phyloP scores from a whole-genome alignment of 2,329 filamentous ascomycete species.

The Talaromyces sp. region DNA sequence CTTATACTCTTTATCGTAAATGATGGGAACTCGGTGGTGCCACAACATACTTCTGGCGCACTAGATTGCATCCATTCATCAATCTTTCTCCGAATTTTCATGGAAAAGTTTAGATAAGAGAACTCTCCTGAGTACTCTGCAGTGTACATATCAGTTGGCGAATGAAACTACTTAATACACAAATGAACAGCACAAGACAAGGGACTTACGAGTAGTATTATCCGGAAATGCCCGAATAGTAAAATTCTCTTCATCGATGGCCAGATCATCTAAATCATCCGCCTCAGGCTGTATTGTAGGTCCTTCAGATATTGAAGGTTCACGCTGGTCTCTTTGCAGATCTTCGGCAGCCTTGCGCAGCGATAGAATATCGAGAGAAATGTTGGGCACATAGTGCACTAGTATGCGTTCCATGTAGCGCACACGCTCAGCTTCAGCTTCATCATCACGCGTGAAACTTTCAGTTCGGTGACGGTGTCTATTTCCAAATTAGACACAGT shows the following conservation, averaged over 20 bases:
- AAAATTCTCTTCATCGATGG: conserved; percentile 42
- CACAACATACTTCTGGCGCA: conserved; percentile 31
- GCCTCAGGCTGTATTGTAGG: conserved; percentile 31
- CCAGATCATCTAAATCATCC: conserved; percentile 40
- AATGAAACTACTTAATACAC: background rate
- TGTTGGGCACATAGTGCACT: conserved; percentile 47
- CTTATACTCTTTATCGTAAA: background rate
- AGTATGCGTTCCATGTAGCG: conserved; percentile 49
- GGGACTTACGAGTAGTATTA: conserved; percentile 38
- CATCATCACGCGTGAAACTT: conserved; percentile 33
- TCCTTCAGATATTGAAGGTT: conserved; percentile 30
- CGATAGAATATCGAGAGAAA: conserved; percentile 42
- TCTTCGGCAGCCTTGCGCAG: conserved; percentile 45
- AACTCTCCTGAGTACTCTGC: conserved; percentile 47
- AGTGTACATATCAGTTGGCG: background rate
- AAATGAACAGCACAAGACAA: background rate
- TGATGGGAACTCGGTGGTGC: background rate
- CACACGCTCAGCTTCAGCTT: conserved; percentile 36
- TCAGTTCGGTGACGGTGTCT: conserved; percentile 29
- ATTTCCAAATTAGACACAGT: background rate
- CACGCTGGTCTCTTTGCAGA: conserved; percentile 38
- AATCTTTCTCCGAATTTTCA: conserved; percentile 43
- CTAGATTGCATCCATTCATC: conserved; percentile 43
- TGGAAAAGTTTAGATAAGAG: conserved; percentile 45
- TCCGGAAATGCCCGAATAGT: conserved; percentile 39